Percentiles rank a stretch among this genome's conserved stretches.
phyloP scores from a whole-genome alignment of 2,329 filamentous ascomycete species.

The Ophiostoma sp. region DNA sequence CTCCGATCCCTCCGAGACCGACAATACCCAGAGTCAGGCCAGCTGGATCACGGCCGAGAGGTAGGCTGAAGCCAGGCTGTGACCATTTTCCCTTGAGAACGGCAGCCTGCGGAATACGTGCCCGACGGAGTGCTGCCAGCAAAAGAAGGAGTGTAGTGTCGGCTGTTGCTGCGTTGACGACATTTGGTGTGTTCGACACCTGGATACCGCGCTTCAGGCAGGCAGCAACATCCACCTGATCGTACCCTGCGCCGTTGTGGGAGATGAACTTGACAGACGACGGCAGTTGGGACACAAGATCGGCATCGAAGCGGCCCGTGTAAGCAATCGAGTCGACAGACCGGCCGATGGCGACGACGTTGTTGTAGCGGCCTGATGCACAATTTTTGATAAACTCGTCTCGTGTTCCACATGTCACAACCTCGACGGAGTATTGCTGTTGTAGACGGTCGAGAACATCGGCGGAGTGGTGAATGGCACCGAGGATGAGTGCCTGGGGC shows the following conservation, averaged over 20 bases:
- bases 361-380: slow-evolving; percentile 2
- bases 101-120: slow-evolving; percentile 48
- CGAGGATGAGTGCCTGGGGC: slow-evolving; percentile 8
- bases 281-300: slow-evolving; percentile 13
- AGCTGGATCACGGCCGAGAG: slow-evolving; percentile 64
- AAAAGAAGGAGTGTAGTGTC: slow-evolving; percentile 71
- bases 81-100: slow-evolving; percentile 38
- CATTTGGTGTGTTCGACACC: slow-evolving; percentile 67
- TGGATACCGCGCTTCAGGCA: slow-evolving; percentile 59
- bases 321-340: not conserved
- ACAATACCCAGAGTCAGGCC: slow-evolving; percentile 61
- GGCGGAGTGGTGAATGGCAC: not conserved
- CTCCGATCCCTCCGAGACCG: slow-evolving; percentile 61
- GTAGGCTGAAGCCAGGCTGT: slow-evolving; percentile 37
- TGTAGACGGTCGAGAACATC: slow-evolving; percentile 37
- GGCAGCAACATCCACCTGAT: slow-evolving; percentile 66
- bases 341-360: slow-evolving; percentile 20
- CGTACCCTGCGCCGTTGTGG: slow-evolving; percentile 55
- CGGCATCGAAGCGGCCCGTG: slow-evolving; percentile 17
- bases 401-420: slow-evolving; percentile 51
- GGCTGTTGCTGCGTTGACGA: slow-evolving; percentile 69
- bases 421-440: slow-evolving; percentile 50
- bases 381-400: not conserved
- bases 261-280: slow-evolving; percentile 35
- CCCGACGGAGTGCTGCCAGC: slow-evolving; percentile 65